Conservation (phyloP, 306 rosid species). For the Acmispon strigosus region DNA sequence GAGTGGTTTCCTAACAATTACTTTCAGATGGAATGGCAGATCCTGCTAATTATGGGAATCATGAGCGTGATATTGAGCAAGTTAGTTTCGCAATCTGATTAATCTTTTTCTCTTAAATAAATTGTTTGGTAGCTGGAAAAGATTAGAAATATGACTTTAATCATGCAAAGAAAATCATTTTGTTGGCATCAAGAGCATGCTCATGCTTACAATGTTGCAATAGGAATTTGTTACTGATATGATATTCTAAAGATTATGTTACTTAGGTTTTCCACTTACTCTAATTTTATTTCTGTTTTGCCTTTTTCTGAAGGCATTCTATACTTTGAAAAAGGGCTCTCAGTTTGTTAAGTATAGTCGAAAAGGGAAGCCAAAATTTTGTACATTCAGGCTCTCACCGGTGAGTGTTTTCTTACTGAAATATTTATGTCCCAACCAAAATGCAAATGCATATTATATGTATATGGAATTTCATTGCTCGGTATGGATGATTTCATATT, state of each 20-base stretch:
- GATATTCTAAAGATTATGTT: constrained; percentile 17
- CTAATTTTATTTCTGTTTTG: not conserved
- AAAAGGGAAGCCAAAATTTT: constrained; percentile 78
- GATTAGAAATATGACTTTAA: not conserved
- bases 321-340: constrained; percentile 67
- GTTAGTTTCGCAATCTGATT: constrained; percentile 42
- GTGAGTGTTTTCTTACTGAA: constrained; percentile 36
- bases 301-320: constrained; percentile 56
- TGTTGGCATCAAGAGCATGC: not conserved
- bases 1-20: constrained; percentile 38
- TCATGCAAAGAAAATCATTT: not conserved
- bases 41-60: constrained; percentile 52
- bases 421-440: not conserved
- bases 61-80: constrained; percentile 70
- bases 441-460: not conserved
- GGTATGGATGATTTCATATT: constrained; percentile 34
- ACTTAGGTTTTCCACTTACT: not conserved
- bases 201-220: constrained; percentile 8
- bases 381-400: constrained; percentile 73
- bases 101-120: not conserved
- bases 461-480: constrained; percentile 10
- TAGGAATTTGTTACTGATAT: constrained; percentile 10
- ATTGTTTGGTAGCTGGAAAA: not conserved
- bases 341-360: constrained; percentile 78
- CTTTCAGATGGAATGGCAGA: constrained; percentile 99